Evolutionary conservation across 805 yeast genomes (phyloP), one percentile per base, ranked within the genome.

Genomic region (Saccharomycodes ludwigii): DNA sequence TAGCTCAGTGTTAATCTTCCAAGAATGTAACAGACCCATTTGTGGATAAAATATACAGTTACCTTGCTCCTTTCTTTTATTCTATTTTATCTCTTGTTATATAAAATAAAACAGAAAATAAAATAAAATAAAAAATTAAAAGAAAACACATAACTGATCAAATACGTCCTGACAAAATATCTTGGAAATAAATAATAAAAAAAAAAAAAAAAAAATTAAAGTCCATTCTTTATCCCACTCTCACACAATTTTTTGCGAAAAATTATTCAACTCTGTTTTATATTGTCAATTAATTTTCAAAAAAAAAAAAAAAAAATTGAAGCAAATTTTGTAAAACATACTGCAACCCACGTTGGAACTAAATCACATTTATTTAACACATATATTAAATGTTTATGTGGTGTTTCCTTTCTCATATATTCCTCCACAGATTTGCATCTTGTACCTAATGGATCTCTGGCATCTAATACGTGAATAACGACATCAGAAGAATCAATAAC

Each of bases 261-360:
- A n/a, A n/a, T n/a, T n/a, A n/a, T n/a, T n/a, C n/a, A n/a, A n/a
- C n/a, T n/a, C n/a, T n/a, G n/a, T n/a, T n/a, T n/a, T n/a, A n/a
- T n/a, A n/a, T 23, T 16, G 32, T 25, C 23, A 24, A 30, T 29
- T 11, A 21, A 21, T 18, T n/a, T 20, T 11, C 30, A 38, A 30
- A 37, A n/a, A n/a, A 39, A 26, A 26, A 26, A 35, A 31, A 34
- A 31, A 36, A 37, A 39, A 42, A 31, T 31, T n/a, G n/a, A n/a
- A n/a, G n/a, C n/a, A n/a, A n/a, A n/a, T n/a, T n/a, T n/a, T n/a
- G 24, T 33, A 35, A 52, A 58, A 85, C 97, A 71, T 84, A 86
- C 97, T 50, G 97, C 96, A 50, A 84, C 96, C 96, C 97, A 88
- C 29, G 95, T 88, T 41, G 98, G 98, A 32, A 88, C 95, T 50